Conservation (phyloP, 192 early-diverging fungal species). For the Entomortierella chlamydospora region DNA sequence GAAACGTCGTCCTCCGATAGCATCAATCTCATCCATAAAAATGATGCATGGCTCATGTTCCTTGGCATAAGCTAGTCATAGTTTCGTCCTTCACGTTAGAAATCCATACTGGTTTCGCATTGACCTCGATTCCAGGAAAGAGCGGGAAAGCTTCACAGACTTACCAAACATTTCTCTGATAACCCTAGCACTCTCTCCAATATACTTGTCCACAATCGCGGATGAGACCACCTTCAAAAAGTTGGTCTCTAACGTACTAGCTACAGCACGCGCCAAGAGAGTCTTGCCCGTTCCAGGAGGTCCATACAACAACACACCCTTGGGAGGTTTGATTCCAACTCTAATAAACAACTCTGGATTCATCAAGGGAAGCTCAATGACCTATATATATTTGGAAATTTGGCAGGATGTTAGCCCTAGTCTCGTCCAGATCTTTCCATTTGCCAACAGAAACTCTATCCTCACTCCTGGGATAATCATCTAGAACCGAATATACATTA, state of each 20-base stretch:
- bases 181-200: constrained; percentile 97
- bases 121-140: too few relatives aligned
- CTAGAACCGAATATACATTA: constrained; percentile 19
- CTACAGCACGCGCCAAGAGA: constrained; percentile 95
- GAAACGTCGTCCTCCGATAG: constrained; percentile 98
- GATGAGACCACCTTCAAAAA: constrained; percentile 98
- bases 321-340: constrained; percentile 98
- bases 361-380: constrained; percentile 98
- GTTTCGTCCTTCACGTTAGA: too few relatives aligned
- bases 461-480: not conserved
- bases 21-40: constrained; percentile 99
- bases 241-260: constrained; percentile 96
- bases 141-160: too few relatives aligned
- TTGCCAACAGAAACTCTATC: not conserved
- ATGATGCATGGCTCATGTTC: constrained; percentile 99
- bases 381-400: constrained; percentile 53
- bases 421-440: too few relatives aligned
- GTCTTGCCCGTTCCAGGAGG: constrained; percentile 99
- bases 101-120: too few relatives aligned
- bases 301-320: constrained; percentile 96
- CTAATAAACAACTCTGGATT: constrained; percentile 98
- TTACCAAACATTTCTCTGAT: constrained; percentile 99
- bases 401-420: too few relatives aligned
- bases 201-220: constrained; percentile 99
- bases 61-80: constrained; percentile 82